Base-by-base conservation (phyloP, 2,329 filamentous ascomycete species). In the Orbilia blumenaviensis region DNA sequence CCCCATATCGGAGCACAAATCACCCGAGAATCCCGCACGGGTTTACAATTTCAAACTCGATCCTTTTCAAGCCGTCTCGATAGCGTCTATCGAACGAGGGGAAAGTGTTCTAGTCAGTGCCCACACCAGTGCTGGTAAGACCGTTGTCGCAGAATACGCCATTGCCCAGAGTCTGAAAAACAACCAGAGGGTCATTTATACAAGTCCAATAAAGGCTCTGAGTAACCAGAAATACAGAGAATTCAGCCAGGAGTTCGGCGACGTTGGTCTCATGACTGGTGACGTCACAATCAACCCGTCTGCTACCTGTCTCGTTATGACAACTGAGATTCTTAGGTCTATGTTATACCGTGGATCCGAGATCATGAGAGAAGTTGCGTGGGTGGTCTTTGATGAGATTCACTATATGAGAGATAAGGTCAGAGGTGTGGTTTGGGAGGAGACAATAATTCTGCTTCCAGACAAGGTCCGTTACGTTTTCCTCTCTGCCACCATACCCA, bases 401-500 rank as follows among this genome's bases (percentile, higher is more conserved):
- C 95, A 99, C 84, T 99, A 99, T 84, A 91, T 99, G 89, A 90
- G 95, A 81, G 95, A 99, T 84, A 96, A 96, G 84, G 86, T 89
- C 60, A 88, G 95, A 84, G 95, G 95, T 85, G 95, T 99, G 0
- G 95, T 99, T 1, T 99, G 95, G 95, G 95, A 99, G 83, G 95
- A 99, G 85, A 98, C 95, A 41, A 98, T 99, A 82, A 99, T 99
- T 81, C 87, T 99, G 79, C 87, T 99, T 29, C 95, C 95, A 2
- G 95, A 99, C 86, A 98, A 99, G 87, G 96, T 99, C 79, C 92
- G 93, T 84, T 99, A 98, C 81, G 96, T 99, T 67, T 99, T 99
- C 84, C 86, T 99, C 76, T 99, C 96, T 32, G 95, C 95, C 78
- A 99, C 96, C 1, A 99, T 99, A 78, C 95, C 95, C 66, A 99